phyloP scores from a whole-genome alignment of 768 basidiomycete genomes.

The Lactarius indigo region DNA sequence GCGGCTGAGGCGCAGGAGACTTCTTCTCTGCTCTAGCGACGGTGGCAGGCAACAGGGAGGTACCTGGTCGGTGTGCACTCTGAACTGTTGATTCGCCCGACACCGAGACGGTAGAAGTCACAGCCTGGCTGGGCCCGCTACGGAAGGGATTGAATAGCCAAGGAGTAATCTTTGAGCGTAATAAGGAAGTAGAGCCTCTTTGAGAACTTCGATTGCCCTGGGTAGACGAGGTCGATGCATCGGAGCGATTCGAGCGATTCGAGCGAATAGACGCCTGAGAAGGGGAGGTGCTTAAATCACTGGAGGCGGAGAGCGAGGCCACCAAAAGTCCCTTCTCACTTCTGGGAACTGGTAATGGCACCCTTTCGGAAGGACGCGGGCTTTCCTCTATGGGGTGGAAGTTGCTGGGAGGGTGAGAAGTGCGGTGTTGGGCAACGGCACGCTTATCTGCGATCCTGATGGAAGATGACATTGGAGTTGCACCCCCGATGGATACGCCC shows the following conservation, averaged over 20 bases:
- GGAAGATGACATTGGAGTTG: constrained; percentile 13
- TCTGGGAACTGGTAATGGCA: constrained; percentile 42
- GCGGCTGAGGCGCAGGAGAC: neutral
- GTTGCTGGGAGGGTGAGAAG: constrained; percentile 43
- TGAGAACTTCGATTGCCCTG: constrained; percentile 21
- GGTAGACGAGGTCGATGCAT: constrained; percentile 38
- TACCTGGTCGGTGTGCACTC: constrained; percentile 30
- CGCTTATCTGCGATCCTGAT: constrained; percentile 23
- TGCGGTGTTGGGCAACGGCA: constrained; percentile 41
- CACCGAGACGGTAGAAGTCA: constrained; percentile 53
- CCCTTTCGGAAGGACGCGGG: constrained; percentile 47
- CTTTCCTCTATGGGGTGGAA: constrained; percentile 73
- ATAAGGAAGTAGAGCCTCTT: constrained; percentile 32
- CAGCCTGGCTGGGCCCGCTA: constrained; percentile 57
- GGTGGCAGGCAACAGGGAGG: neutral
- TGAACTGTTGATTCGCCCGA: constrained; percentile 39
- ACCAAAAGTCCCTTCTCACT: constrained; percentile 26
- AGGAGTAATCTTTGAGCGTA: constrained; percentile 58
- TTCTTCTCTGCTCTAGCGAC: constrained; percentile 1
- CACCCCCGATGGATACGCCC: constrained; percentile 36
- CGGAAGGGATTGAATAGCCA: constrained; percentile 81
- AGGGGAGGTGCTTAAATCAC: constrained; percentile 52
- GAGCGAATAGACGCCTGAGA: constrained; percentile 68
- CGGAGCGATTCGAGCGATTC: constrained; percentile 46
- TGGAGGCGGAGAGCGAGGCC: constrained; percentile 21